Evolutionary conservation across 441 rosid genomes (phyloP).

Genomic region (Gossypium schwendimanii): DNA sequence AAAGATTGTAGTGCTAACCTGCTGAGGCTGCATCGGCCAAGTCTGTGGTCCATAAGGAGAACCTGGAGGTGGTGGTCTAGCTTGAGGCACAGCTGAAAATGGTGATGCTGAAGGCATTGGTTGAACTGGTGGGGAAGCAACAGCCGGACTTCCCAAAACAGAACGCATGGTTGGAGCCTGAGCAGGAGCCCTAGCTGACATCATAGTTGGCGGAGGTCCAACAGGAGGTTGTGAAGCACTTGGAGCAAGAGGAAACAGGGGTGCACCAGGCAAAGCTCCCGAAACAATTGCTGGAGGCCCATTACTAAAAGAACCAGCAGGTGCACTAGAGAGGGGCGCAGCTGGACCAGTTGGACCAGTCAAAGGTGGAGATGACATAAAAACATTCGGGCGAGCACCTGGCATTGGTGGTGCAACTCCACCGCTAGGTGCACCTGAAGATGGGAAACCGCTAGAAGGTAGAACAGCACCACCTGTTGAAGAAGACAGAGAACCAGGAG

Average conservation of each 20-base stretch:
- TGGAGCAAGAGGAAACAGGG: constrained; percentile 40
- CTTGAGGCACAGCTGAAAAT: constrained; percentile 42
- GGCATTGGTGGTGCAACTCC: constrained; percentile 27
- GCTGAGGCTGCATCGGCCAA: constrained; percentile 34
- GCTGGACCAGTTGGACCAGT: constrained; percentile 23
- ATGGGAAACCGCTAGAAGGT: constrained; percentile 19
- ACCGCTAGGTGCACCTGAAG: constrained; percentile 15
- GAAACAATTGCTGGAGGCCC: constrained; percentile 47
- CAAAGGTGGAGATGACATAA: constrained; percentile 36
- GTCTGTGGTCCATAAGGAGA: constrained; percentile 50
- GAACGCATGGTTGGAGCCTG: constrained; percentile 42
- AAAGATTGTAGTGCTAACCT: constrained; percentile 30
- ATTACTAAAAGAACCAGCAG: constrained; percentile 47
- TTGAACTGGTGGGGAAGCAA: constrained; percentile 29
- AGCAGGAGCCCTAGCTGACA: constrained; percentile 36
- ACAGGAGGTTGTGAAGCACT: constrained; percentile 39
- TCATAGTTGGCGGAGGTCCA: constrained; percentile 46
- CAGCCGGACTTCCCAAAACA: constrained; percentile 28
- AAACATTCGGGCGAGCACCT: constrained; percentile 40
- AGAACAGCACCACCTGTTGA: constrained; percentile 22
- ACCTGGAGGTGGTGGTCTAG: constrained; percentile 33
- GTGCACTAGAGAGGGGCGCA: constrained; percentile 37
- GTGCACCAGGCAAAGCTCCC: constrained; percentile 40
- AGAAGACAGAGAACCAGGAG: constrained; percentile 52
- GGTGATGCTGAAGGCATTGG: constrained; percentile 34